These are phyloP conservation scores for Cyberlindnera mrakii DNA, from an alignment of 805 yeast species.

Conservation along the genomic window DNA sequence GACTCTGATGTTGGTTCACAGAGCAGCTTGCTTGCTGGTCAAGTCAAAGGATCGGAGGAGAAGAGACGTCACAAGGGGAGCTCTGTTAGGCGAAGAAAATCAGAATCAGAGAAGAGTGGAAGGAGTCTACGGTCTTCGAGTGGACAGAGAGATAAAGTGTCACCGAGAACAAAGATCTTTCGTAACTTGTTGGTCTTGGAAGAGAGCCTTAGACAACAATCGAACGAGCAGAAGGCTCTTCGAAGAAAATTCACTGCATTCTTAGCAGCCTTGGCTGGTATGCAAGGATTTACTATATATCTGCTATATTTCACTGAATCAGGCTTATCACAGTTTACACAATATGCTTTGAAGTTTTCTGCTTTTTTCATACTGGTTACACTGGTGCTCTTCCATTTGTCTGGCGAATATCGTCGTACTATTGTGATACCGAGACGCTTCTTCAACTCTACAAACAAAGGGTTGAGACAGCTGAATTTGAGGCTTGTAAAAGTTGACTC, in stretches of 20 bases:
- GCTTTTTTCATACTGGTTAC: conserved; percentile 62
- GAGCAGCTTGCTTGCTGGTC: conserved; percentile 8
- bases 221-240: conserved; percentile 59
- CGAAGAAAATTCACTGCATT: conserved; percentile 41
- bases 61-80: conserved; percentile 1
- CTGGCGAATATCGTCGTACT: conserved; percentile 87
- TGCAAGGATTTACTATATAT: conserved; percentile 34
- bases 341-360: conserved; percentile 40
- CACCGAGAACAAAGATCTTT: conserved; percentile 66
- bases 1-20: conserved; percentile 27
- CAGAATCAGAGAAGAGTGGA: conserved; percentile 23
- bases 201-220: conserved; percentile 79
- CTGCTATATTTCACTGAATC: conserved; percentile 32
- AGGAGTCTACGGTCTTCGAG: conserved; percentile 20
- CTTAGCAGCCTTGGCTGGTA: conserved; percentile 34
- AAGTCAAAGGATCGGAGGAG: conserved; percentile 2
- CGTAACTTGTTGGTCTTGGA: conserved; percentile 80
- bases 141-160: conserved; percentile 22
- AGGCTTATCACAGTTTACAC: conserved; percentile 34
- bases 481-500: conserved; percentile 59
- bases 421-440: conserved; percentile 78
- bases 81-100: conserved; percentile 15
- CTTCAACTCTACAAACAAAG: conserved; percentile 79
- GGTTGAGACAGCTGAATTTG: conserved; percentile 76
- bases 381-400: conserved; percentile 67